These are phyloP conservation scores for Sporisorium scitamineum DNA, from an alignment of 1,284 basidiomycete species.

Conservation along the genomic window DNA sequence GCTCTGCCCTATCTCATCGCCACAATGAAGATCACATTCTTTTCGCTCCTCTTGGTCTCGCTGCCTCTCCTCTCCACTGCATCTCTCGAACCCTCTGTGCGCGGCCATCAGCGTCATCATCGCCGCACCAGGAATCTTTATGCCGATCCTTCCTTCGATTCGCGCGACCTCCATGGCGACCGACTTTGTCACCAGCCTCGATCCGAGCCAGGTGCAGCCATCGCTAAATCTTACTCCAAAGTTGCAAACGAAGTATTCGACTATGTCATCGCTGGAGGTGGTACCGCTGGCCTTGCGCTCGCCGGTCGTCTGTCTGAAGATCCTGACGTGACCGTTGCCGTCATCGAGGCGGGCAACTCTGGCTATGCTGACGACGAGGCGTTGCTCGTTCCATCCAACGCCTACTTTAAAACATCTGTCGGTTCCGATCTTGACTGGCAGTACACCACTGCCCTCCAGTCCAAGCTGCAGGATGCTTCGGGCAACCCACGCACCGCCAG, in stretches of 20 bases:
- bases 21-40: constrained; percentile 38
- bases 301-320: constrained; percentile 84
- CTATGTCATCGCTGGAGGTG: constrained; percentile 92
- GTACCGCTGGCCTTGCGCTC: constrained; percentile 89
- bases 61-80: constrained; percentile 38
- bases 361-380: constrained; percentile 44
- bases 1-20: background rate
- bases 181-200: constrained; percentile 18
- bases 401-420: constrained; percentile 48
- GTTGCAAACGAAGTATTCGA: constrained; percentile 69
- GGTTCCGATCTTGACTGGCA: constrained; percentile 58
- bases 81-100: constrained; percentile 22
- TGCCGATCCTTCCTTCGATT: constrained; percentile 21
- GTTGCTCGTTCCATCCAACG: constrained; percentile 38
- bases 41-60: constrained; percentile 31
- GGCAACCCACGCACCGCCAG: constrained; percentile 41
- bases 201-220: constrained; percentile 29
- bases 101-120: constrained; percentile 18
- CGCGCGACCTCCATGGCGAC: constrained; percentile 19
- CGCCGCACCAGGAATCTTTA: constrained; percentile 15
- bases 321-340: constrained; percentile 74
- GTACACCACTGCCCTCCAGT: constrained; percentile 41
- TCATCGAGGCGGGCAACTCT: constrained; percentile 74
- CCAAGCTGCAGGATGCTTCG: constrained; percentile 21
- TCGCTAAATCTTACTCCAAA: constrained; percentile 35